Conservation (phyloP, 306 rosid species). For the Trifolium fragiferum region DNA sequence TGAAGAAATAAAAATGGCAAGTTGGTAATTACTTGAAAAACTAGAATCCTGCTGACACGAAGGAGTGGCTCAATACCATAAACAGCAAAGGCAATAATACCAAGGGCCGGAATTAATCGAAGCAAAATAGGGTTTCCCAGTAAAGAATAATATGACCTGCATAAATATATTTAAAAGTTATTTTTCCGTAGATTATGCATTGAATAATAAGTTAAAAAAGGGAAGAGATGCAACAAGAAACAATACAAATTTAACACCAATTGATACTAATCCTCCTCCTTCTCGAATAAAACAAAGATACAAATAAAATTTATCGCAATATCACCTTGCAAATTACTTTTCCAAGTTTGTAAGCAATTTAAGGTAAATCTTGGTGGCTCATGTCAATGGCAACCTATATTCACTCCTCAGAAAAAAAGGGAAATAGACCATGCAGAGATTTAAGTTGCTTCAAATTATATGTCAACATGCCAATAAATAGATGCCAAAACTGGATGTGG, state of each 20-base stretch:
- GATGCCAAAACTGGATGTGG: constrained; percentile 8
- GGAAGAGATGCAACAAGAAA: constrained; percentile 28
- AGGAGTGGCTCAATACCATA: constrained; percentile 87
- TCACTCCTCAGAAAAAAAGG: constrained; percentile 31
- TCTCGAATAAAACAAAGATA: constrained; percentile 12
- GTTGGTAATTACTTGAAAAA: constrained; percentile 68
- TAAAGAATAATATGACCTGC: constrained; percentile 74
- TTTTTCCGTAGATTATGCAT: constrained; percentile 15
- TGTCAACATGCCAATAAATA: constrained; percentile 39
- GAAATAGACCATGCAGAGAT: constrained; percentile 3
- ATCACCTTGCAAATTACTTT: constrained; percentile 31
- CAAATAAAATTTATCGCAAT: constrained; percentile 13
- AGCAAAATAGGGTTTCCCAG: constrained; percentile 59
- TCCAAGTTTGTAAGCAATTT: constrained; percentile 33
- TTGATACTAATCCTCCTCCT: constrained; percentile 18
- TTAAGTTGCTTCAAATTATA: constrained; percentile 31
- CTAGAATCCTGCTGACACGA: constrained; percentile 69
- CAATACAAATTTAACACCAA: constrained; percentile 22
- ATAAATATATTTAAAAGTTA: constrained; percentile 31
- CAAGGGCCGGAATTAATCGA: constrained; percentile 77
- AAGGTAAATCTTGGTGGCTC: constrained; percentile 22
- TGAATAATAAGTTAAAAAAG: constrained; percentile 15
- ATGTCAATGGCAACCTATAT: constrained; percentile 33
- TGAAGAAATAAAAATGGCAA: constrained; percentile 35
- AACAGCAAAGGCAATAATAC: constrained; percentile 87